phyloP scores from a whole-genome alignment of 345 rosid genomes.

The Salix viminalis region DNA sequence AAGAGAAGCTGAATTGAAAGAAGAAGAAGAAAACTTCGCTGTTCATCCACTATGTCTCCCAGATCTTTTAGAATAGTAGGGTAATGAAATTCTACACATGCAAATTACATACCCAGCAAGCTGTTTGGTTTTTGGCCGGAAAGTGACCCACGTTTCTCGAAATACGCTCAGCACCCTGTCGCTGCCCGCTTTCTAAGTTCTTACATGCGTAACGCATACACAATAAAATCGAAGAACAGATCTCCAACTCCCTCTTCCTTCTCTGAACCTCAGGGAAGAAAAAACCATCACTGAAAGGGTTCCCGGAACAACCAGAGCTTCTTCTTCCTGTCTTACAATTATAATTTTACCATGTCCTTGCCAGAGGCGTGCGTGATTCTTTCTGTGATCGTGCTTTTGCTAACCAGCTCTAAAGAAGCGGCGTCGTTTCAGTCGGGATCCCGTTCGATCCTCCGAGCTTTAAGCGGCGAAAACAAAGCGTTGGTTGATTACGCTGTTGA shows the following conservation, averaged over 20 bases:
- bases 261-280: neutral
- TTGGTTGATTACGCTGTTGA: constrained; percentile 60
- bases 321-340: neutral
- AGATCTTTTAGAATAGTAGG: no score
- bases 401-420: constrained; percentile 25
- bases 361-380: constrained; percentile 39
- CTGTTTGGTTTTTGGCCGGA: neutral
- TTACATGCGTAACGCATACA: neutral
- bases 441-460: constrained; percentile 57
- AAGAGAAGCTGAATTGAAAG: no score
- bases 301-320: neutral
- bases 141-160: neutral
- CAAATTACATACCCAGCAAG: neutral
- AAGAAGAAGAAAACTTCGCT: no score
- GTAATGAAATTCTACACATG: neutral
- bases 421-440: constrained; percentile 47
- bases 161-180: neutral
- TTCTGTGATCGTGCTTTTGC: constrained; percentile 25
- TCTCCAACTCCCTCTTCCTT: neutral
- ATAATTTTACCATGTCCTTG: constrained; percentile 28
- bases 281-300: neutral
- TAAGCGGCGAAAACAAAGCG: constrained; percentile 20
- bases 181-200: neutral
- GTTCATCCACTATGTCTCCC: no score
- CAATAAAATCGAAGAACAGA: neutral